Conservation (phyloP, 148 eudicot species). For the Silene latifolia region DNA sequence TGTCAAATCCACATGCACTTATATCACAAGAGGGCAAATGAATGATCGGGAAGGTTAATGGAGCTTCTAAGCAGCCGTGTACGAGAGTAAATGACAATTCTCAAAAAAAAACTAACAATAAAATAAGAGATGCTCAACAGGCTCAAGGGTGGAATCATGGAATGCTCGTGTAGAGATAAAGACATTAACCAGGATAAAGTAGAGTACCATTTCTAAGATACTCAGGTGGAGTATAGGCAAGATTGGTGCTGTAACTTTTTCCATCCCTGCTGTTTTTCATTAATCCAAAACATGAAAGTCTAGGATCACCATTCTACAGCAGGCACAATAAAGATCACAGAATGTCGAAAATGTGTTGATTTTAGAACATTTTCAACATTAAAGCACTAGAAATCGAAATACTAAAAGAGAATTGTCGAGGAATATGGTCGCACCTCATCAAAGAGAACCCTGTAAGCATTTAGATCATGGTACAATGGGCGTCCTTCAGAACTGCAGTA, state of each 20-base stretch:
- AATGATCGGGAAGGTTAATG: background rate
- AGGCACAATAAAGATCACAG: slow-evolving; percentile 24
- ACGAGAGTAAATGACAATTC: background rate
- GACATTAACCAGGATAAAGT: background rate
- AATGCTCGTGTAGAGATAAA: background rate
- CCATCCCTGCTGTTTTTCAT: slow-evolving; percentile 91
- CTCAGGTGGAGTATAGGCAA: slow-evolving; percentile 91
- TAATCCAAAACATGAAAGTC: slow-evolving; percentile 85
- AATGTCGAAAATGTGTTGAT: slow-evolving; percentile 10
- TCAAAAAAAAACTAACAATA: background rate
- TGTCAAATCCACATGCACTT: background rate
- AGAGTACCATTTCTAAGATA: slow-evolving; percentile 69
- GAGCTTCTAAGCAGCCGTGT: background rate
- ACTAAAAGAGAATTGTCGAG: background rate
- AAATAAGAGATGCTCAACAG: background rate
- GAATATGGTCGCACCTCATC: slow-evolving; percentile 51
- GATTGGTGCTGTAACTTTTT: slow-evolving; percentile 81
- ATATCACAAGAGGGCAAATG: background rate
- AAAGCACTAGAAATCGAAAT: background rate
- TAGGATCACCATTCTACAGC: slow-evolving; percentile 80
- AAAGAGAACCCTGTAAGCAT: slow-evolving; percentile 90
- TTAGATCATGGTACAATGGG: slow-evolving; percentile 72
- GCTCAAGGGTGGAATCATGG: background rate
- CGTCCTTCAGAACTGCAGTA: slow-evolving; percentile 74
- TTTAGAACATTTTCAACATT: slow-evolving; percentile 6